Conservation (phyloP, 1,139 yeast genomes). For the Candida sp. region DNA sequence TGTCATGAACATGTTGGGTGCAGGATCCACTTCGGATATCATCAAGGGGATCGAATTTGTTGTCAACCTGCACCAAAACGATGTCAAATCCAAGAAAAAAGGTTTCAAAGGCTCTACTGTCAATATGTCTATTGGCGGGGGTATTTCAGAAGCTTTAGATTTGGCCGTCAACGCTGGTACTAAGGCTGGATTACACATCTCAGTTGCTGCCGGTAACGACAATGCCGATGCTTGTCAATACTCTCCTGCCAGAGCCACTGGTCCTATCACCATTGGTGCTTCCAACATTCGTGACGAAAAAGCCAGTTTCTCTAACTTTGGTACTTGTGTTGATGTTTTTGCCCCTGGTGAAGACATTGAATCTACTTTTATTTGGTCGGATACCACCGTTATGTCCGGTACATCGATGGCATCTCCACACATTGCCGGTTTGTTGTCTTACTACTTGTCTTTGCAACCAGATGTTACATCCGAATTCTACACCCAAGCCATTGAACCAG, state of each 20-base stretch:
- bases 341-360: conserved; percentile 85
- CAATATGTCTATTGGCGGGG: conserved; percentile 92
- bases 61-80: conserved; percentile 63
- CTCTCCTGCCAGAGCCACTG: conserved; percentile 81
- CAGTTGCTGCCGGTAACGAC: conserved; percentile 92
- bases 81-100: conserved; percentile 57
- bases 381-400: conserved; percentile 76
- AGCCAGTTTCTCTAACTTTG: conserved; percentile 84
- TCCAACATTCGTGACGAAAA: conserved; percentile 74
- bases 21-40: conserved; percentile 83
- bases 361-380: conserved; percentile 88
- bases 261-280: conserved; percentile 85
- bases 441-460: conserved; percentile 93
- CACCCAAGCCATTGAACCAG: conserved; percentile 71
- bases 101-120: conserved; percentile 88
- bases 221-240: conserved; percentile 84
- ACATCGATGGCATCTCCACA: conserved; percentile 99
- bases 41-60: conserved; percentile 83
- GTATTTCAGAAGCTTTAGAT: conserved; percentile 79
- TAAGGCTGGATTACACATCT: conserved; percentile 79
- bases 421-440: conserved; percentile 87
- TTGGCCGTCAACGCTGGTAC: conserved; percentile 86
- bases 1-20: conserved; percentile 52
- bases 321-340: conserved; percentile 83
- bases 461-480: conserved; percentile 75